These are phyloP conservation scores for Pugionium cornutum DNA, from an alignment of 345 rosid species.

Conservation along the genomic window DNA sequence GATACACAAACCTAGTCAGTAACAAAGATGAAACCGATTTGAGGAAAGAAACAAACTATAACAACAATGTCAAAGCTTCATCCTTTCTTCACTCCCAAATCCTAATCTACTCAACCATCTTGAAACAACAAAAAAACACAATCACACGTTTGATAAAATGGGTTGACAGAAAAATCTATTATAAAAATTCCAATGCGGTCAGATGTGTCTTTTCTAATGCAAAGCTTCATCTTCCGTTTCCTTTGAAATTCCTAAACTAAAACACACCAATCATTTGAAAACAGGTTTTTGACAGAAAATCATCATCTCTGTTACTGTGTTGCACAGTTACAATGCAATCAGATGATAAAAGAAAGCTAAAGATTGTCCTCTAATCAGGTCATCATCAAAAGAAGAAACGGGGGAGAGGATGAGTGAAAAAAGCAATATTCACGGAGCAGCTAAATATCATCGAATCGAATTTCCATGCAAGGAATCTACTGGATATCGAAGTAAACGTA, in stretches of 20 bases:
- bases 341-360: not conserved
- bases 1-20: not conserved
- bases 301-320: not conserved
- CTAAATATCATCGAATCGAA: constrained; percentile 16
- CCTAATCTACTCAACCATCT: constrained; percentile 1
- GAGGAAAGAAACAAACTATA: not conserved
- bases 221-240: not conserved
- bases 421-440: constrained; percentile 6
- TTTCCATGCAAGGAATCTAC: not conserved
- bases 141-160: not conserved
- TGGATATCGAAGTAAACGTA: not conserved
- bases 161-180: not conserved
- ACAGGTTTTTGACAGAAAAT: not conserved
- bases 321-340: not conserved
- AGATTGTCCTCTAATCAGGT: not conserved
- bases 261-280: too few relatives aligned
- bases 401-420: constrained; percentile 6
- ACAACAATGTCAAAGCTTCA: not conserved
- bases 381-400: constrained; percentile 9
- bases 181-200: not conserved
- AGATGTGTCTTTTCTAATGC: not conserved
- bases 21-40: not conserved
- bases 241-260: not conserved
- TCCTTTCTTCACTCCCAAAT: not conserved
- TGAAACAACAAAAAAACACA: not conserved